A percentile compares a stretch with the other conserved stretches of the same genome.
These are phyloP conservation scores for Rugosomyces carneus DNA, from an alignment of 1,284 basidiomycete species.

Conservation along the genomic window DNA sequence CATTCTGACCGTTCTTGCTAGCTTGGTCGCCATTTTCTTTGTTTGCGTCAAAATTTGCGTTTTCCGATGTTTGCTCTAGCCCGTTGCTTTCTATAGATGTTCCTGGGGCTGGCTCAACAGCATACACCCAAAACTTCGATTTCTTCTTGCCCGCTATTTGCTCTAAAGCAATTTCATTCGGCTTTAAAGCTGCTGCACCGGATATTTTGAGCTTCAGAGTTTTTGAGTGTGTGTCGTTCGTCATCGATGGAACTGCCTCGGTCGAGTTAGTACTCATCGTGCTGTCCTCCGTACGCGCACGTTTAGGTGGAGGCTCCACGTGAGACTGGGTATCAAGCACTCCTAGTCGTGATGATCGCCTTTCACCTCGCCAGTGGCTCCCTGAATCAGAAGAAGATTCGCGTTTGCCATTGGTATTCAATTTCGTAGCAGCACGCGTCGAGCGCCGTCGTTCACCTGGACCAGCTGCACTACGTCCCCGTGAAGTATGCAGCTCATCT, in stretches of 20 bases:
- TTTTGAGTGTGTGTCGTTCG: slow-evolving; percentile 22
- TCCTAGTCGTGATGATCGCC: slow-evolving; percentile 64
- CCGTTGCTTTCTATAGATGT: slow-evolving; percentile 17
- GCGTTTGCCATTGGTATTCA: slow-evolving; percentile 50
- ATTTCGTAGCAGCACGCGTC: slow-evolving; percentile 37
- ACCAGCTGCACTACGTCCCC: slow-evolving; percentile 28
- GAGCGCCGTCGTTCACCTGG: slow-evolving; percentile 52
- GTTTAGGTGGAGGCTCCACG: slow-evolving; percentile 47
- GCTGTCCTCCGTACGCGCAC: slow-evolving; percentile 70
- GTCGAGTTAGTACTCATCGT: slow-evolving; percentile 51
- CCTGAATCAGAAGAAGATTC: slow-evolving; percentile 43
- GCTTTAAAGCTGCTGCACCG: slow-evolving; percentile 57
- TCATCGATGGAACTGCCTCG: slow-evolving; percentile 26
- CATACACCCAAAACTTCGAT: slow-evolving; percentile 80
- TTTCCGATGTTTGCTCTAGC: not conserved
- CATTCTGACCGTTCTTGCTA: slow-evolving; percentile 4
- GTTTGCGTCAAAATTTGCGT: not conserved
- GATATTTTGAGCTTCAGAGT: slow-evolving; percentile 33
- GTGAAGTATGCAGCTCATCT: slow-evolving; percentile 30
- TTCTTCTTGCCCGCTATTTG: slow-evolving; percentile 68
- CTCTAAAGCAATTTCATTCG: slow-evolving; percentile 64
- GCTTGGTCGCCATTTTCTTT: slow-evolving; percentile 6
- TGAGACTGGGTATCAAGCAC: slow-evolving; percentile 47
- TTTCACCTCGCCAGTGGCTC: slow-evolving; percentile 63
- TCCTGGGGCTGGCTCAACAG: slow-evolving; percentile 57